Evolutionary conservation across 2,329 filamentous ascomycete genomes (phyloP), one percentile per base, ranked within the genome.

Genomic region (Pseudocercospora musae): DNA sequence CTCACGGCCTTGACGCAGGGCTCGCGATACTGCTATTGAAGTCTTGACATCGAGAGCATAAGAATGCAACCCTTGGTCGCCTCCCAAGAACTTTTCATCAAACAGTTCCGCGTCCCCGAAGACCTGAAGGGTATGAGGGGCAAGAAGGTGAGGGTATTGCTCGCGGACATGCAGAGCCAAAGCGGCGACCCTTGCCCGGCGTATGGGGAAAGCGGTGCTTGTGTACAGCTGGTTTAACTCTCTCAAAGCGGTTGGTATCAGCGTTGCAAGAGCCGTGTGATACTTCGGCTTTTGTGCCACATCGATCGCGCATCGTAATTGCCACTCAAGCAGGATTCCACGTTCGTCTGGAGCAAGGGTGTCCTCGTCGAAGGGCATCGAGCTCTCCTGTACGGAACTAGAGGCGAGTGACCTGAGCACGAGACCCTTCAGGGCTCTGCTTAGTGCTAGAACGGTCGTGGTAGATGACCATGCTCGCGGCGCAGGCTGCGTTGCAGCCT

Each of bases 401-500:
- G 50, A 21, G 20, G 58, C 66, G 1, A 65, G 18, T 4, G 59
- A 59, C 31, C 65, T 69, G 4, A 69, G 33, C 4, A 68, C 33
- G 8, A 71, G 25, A 13, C 66, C 62, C 31, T 66, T 69, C 8
- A 74, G 46, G 9, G 71, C 56, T 59, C 69, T 60, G 23, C 64
- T 62, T 4, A 74, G 49, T 8, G 64, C 59, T 11, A 72, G 55
- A 2, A 65, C 64, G 13, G 52, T 42, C 13, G 52, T 50, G n/a
- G 68, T 69, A 13, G 57, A 54, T 23, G 62, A 55, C 69, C 70
- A 74, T 15, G 66, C 66, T 37, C 59, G 46, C 3, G 54, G 27
- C 11, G 69, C 78, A 0, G 88, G 80, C 52, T 80, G 77, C 1
- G 74, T 81, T 1, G 79, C 73, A 5, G 89, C 78, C 2, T 76